These are phyloP conservation scores for Podospora bellae-mahoneyi DNA, from an alignment of 495 filamentous ascomycete species.

Conservation along the genomic window DNA sequence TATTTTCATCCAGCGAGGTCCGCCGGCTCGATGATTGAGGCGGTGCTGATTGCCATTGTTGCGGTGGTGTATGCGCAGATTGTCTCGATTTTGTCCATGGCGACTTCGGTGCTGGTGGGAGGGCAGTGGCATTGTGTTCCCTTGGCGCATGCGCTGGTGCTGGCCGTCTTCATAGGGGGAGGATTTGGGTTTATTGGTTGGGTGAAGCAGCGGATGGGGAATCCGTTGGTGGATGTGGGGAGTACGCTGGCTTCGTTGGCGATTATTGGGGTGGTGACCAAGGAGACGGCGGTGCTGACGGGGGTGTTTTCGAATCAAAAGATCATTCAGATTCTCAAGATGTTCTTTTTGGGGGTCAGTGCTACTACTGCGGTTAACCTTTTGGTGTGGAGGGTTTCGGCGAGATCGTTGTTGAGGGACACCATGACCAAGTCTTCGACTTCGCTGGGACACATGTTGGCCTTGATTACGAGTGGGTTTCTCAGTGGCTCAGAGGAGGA, in stretches of 20 bases:
- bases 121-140: constrained; percentile 57
- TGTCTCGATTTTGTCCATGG: constrained; percentile 84
- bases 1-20: constrained; percentile 96
- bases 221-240: constrained; percentile 86
- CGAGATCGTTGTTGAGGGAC: constrained; percentile 68
- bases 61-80: constrained; percentile 82
- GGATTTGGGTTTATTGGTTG: constrained; percentile 89
- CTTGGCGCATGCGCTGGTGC: constrained; percentile 75
- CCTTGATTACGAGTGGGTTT: constrained; percentile 80
- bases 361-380: constrained; percentile 74
- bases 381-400: constrained; percentile 75
- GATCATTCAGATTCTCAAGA: constrained; percentile 82
- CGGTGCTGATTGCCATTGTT: constrained; percentile 73
- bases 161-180: constrained; percentile 84
- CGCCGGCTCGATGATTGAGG: constrained; percentile 87
- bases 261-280: constrained; percentile 88
- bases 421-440: constrained; percentile 73
- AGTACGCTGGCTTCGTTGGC: constrained; percentile 87
- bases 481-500: constrained; percentile 81
- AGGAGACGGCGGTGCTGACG: constrained; percentile 81
- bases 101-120: constrained; percentile 71
- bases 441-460: constrained; percentile 75
- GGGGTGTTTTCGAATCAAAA: constrained; percentile 78
- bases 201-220: constrained; percentile 81
- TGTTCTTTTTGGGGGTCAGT: constrained; percentile 82